Evolutionary conservation across 345 rosid species (phyloP), one percentile per base, ranked within the genome.

Genomic region (Jatropha curcas): DNA sequence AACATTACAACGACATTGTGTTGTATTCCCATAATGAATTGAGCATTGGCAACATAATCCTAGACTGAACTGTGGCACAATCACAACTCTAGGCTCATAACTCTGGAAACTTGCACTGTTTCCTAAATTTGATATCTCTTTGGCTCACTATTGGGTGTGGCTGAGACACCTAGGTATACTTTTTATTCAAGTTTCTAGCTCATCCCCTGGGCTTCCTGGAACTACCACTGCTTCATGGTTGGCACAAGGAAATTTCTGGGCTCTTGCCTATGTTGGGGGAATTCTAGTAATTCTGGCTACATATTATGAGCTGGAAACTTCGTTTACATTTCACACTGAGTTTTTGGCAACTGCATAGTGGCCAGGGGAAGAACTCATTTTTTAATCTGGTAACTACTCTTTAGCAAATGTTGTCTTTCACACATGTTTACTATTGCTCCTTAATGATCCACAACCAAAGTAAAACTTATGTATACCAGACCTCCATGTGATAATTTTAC

Each of bases 101-200:
- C n/a, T n/a, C n/a, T n/a, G n/a, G n/a, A n/a, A n/a, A n/a, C n/a
- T n/a, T n/a, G n/a, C n/a, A n/a, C n/a, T n/a, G n/a, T n/a, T n/a
- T n/a, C n/a, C n/a, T n/a, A n/a, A n/a, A n/a, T n/a, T n/a, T n/a
- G n/a, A n/a, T n/a, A n/a, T n/a, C n/a, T n/a, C n/a, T n/a, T n/a
- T n/a, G n/a, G n/a, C n/a, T n/a, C n/a, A n/a, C n/a, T n/a, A n/a
- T n/a, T 16, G 25, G 20, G 27, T 48, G 43, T 31, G 25, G 12
- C 58, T 27, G 35, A 65, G 68, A 65, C 4, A 43, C 13, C 20
- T 1, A 27, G 34, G 7, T 43, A 12, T 27, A 33, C 46, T 46
- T n/a, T n/a, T n/a, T 7, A 17, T 51, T 25, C 69, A 65, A 65
- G 56, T 65, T 17, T 46, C 70, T 46, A 65, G 37, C 11, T n/a